A percentile compares a stretch with the other conserved stretches of the same genome.
Evolutionary conservation across 2,329 filamentous ascomycete genomes (phyloP).

Genomic region (Microcyclospora tardicrescens): DNA sequence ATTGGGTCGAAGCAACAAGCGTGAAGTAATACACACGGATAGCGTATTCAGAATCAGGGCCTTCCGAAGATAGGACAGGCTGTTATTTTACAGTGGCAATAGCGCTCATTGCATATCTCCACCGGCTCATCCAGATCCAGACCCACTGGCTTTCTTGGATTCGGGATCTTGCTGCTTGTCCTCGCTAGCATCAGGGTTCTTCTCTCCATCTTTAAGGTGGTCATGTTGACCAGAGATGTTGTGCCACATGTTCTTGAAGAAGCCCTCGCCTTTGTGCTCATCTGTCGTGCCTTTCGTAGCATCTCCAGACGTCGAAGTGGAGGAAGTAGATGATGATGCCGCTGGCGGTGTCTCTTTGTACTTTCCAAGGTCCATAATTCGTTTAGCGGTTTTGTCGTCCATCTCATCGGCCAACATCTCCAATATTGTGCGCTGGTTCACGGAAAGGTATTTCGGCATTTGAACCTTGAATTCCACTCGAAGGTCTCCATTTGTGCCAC

Average conservation of each 20-base stretch:
- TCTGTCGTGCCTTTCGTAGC: conserved; percentile 4
- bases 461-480: conserved; percentile 87
- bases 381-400: conserved; percentile 79
- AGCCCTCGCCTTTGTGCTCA: conserved; percentile 69
- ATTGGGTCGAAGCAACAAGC: no score
- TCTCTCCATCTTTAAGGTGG: conserved; percentile 8
- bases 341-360: conserved; percentile 27
- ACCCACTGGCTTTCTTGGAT: conserved; percentile 24
- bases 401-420: conserved; percentile 97
- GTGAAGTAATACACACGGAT: no score
- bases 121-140: conserved; percentile 12
- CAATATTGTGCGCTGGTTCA: conserved; percentile 82
- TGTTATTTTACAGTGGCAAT: no score
- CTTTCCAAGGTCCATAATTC: conserved; percentile 67
- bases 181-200: conserved; percentile 7
- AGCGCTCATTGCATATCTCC: no score
- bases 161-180: conserved; percentile 17
- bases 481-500: conserved; percentile 62
- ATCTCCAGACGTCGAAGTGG: conserved; percentile 1
- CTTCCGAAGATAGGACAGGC: no score
- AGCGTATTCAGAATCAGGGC: no score
- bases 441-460: conserved; percentile 88
- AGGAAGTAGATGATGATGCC: not conserved
- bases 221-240: conserved; percentile 64
- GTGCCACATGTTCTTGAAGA: conserved; percentile 88